These are phyloP conservation scores for Lithohypha guttulata DNA, from an alignment of 2,329 filamentous ascomycete species.

Conservation along the genomic window DNA sequence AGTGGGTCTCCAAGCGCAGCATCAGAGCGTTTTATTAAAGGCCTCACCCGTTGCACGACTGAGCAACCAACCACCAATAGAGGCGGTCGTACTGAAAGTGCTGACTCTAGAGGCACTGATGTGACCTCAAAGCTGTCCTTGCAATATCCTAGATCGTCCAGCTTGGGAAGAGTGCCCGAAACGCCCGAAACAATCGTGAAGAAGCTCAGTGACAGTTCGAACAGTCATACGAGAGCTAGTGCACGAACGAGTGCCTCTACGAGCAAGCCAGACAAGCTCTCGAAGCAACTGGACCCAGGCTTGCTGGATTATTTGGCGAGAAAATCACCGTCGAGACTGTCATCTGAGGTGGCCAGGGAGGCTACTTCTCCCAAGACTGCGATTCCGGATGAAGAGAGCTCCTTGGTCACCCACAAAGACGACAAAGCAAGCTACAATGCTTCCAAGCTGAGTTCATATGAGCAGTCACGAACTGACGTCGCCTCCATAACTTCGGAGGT, in stretches of 20 bases:
- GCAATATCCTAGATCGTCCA: not conserved
- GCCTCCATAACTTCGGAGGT: conserved; percentile 3
- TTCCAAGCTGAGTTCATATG: not conserved
- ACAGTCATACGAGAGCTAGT: not conserved
- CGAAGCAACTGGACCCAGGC: not conserved
- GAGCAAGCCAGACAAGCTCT: not conserved
- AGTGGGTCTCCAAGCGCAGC: not conserved
- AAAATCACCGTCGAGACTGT: not conserved
- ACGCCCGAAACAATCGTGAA: not conserved
- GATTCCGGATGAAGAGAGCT: not conserved
- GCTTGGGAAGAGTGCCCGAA: not conserved
- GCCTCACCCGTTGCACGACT: too few relatives aligned
- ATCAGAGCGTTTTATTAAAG: not conserved
- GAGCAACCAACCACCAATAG: too few relatives aligned
- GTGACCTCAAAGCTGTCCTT: not conserved
- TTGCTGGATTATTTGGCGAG: not conserved
- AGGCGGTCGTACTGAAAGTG: too few relatives aligned
- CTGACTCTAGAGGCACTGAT: not conserved
- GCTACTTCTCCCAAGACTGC: not conserved
- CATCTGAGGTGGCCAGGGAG: not conserved
- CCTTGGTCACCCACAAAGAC: not conserved
- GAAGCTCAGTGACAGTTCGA: not conserved
- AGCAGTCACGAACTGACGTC: not conserved
- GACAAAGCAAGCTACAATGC: not conserved
- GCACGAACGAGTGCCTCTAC: not conserved